Evolutionary conservation across 164 flowering plant genomes (phyloP), one percentile per base, ranked within the genome.

Genomic region (Kingdonia uniflora): DNA sequence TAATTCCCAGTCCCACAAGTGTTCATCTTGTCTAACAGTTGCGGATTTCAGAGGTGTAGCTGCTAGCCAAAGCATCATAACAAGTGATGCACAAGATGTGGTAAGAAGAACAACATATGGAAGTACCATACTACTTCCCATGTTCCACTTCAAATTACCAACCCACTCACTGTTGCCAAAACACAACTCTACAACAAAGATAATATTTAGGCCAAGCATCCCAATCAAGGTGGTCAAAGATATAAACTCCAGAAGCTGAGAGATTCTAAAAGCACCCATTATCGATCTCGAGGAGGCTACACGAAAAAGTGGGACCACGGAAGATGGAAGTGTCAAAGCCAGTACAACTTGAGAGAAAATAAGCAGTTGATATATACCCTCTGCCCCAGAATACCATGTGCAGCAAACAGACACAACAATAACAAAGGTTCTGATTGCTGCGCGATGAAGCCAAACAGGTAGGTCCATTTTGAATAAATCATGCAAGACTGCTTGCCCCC

Each of bases 131-230:
- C 58, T 65, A 60, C 64, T 69, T 42, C 87, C 87, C 49, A 74
- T 64, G 51, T 63, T 83, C 89, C 88, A 80, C 57, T 71, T 64
- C 65, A 88, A 74, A 65, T 66, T 75, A 44, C 61, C 72, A 6
- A 76, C 87, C 96, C 95, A 84, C 24, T 86, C 97, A 72, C 90
- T 80, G 51, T 72, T 68, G 12, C 99, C 99, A 70, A 87, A 89
- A 14, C 82, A 48, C 85, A 89, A 62, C 70, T 94, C 99, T 8
- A 73, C 73, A 21, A 81, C 63, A 69, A 94, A 89, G 38, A 81
- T 62, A 44, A 89, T 52, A 37, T 84, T 81, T 56, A 82, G 46
- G 46, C 77, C 87, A 35, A 94, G 70, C 75, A 89, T 77, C 49
- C 92, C 89, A 62, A 80, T 57, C 55, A 84, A 80, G 23, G 78